Evolutionary conservation across 108 stramenopile species (phyloP).

Genomic region (Nitzschia putrida): DNA sequence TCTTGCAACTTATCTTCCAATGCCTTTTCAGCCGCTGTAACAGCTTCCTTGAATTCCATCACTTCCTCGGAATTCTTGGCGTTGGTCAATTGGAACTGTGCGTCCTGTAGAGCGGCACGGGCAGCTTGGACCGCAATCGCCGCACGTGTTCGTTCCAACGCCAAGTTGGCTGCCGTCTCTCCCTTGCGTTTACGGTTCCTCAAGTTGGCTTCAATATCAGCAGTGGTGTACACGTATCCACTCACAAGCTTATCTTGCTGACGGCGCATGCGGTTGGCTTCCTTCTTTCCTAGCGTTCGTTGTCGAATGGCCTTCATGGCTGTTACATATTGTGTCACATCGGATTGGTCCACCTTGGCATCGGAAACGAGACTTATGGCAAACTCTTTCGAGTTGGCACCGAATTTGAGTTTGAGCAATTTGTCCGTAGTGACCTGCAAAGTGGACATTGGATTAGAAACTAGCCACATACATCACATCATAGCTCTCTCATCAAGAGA

Average conservation of each 20-base stretch:
- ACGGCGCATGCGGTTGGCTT: slow-evolving; percentile 70
- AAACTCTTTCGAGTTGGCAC: slow-evolving; percentile 59
- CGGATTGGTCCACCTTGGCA: slow-evolving; percentile 62
- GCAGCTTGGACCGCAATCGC: slow-evolving; percentile 81
- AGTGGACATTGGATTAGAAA: not conserved
- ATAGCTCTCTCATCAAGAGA: too few species aligned
- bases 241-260: slow-evolving; percentile 75
- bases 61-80: slow-evolving; percentile 38
- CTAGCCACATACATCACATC: not conserved
- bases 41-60: slow-evolving; percentile 33
- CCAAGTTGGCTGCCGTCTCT: slow-evolving; percentile 65
- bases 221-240: slow-evolving; percentile 81
- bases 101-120: slow-evolving; percentile 56
- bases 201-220: slow-evolving; percentile 76
- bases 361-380: slow-evolving; percentile 80
- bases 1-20: slow-evolving; percentile 56
- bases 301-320: slow-evolving; percentile 65
- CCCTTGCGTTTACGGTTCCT: slow-evolving; percentile 69
- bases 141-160: slow-evolving; percentile 72
- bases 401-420: slow-evolving; percentile 72
- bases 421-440: slow-evolving; percentile 67
- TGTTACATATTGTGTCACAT: slow-evolving; percentile 65
- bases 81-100: slow-evolving; percentile 45
- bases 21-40: slow-evolving; percentile 50
- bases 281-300: slow-evolving; percentile 55